Evolutionary conservation across 2,329 filamentous ascomycete species (phyloP), one percentile per base, ranked within the genome.

Genomic region (Claviceps capensis): DNA sequence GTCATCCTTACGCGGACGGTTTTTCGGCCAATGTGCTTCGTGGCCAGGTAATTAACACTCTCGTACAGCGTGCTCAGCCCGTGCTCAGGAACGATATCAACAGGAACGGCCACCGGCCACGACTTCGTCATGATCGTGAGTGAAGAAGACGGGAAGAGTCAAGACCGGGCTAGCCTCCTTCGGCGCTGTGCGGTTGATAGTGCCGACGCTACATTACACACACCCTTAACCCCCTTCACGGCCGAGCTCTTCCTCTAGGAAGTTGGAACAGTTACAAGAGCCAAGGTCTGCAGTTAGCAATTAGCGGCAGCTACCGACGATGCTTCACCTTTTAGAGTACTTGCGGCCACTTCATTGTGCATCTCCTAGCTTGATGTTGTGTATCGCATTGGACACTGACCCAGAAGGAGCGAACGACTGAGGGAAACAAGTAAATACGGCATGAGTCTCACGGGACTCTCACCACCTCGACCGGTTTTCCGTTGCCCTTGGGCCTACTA

Each of bases 91-190:
- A 38, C 45, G 23, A 16, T 26, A 14, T 7, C 47, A 40, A 34
- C 34, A 43, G n/a, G 30, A 47, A 47, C 34, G 14, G 19, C 19
- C 41, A 43, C 5, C 40, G 30, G 51, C 46, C 46, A 45, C 46
- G 45, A 52, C 17, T 49, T 34, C 47, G 47, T 49, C 40, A 48
- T 49, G 51, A 30, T 40, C 34, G 34, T 37, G 44, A 47, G 7
- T 34, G 7, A 26, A 19, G 30, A 30, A 6, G 13, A 52, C n/a
- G 43, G 9, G 7, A 30, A 30, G 26, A 30, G 30, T 11, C 30
- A 46, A 30, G 5, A 5, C 8, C 14, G 3, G 19, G 17, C 37
- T 23, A n/a, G 49, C 36, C 19, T 47, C 5, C 26, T 22, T 40
- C 30, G 49, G 23, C 30, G 17, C 43, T 30, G 14, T 41, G 42